These are phyloP conservation scores for Dryadomyces quercus-mongolicae DNA, from an alignment of 2,329 filamentous ascomycete genomes.

Conservation along the genomic window DNA sequence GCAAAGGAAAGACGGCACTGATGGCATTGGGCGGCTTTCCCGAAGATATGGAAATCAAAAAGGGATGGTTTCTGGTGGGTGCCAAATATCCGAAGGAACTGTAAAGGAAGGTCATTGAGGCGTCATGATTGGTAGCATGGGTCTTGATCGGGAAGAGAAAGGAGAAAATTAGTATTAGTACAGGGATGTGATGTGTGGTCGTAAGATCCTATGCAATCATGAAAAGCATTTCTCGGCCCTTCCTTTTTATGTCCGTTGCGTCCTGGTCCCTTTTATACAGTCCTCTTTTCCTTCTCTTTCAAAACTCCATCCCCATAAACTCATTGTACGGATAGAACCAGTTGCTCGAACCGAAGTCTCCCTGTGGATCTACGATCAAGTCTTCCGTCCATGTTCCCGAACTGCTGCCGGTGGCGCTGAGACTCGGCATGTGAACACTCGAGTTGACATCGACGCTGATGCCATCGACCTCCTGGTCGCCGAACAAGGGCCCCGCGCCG, in stretches of 20 bases:
- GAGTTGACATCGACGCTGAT: slow-evolving; percentile 4
- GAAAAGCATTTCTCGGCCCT: neutral
- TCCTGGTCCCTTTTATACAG: neutral
- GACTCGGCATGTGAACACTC: slow-evolving; percentile 3
- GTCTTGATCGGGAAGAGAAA: too few relatives aligned
- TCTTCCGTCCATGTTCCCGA: slow-evolving; percentile 6
- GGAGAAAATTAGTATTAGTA: too few relatives aligned
- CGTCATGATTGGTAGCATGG: neutral
- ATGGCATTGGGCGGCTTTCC: slow-evolving; percentile 1
- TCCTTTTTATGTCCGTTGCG: neutral
- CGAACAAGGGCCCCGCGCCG: neutral
- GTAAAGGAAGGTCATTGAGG: too few relatives aligned
- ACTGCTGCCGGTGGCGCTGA: neutral
- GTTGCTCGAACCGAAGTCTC: slow-evolving; percentile 7
- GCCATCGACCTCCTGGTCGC: neutral
- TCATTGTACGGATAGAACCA: slow-evolving; percentile 12
- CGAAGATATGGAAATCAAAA: slow-evolving; percentile 3
- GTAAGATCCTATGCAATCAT: neutral
- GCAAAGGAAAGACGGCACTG: slow-evolving; percentile 1
- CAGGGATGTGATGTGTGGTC: neutral
- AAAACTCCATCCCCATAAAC: slow-evolving; percentile 1
- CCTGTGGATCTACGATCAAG: slow-evolving; percentile 6
- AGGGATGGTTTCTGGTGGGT: slow-evolving; percentile 1
- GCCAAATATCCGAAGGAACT: neutral
- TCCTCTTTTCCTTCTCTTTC: neutral